Base-by-base conservation (phyloP, 1,284 basidiomycete species). In the Marasmius oreades region DNA sequence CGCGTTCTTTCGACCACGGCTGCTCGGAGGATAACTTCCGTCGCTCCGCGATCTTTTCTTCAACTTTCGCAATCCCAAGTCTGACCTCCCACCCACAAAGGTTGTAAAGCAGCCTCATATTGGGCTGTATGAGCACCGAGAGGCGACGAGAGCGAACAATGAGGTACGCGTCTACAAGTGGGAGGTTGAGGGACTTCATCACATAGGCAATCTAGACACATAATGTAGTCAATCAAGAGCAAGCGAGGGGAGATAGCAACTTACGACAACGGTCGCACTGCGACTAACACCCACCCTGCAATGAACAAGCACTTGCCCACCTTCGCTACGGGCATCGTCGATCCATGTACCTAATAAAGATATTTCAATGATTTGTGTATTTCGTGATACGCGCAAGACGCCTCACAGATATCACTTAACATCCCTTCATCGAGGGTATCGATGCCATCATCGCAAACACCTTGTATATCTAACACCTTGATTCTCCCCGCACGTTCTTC, bases 221-320 rank as follows among this genome's bases (percentile, higher is more conserved):
- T 20, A 47, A 14, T 28, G 14, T 51, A 24, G 73, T 71, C 63
- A 43, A n/a, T 42, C 34, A 39, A 24, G 48, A 10, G 44, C 44
- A 58, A 56, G 39, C 62, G 22, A 20, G 55, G 43, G 23, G 48
- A 14, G 37, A 12, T 51, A 61, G 56, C 58, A 16, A 80, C 84
- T 70, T 64, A 88, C 86, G 56, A 92, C 92, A 58, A 98, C 93
- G 39, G 93, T 96, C 18, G 95, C 95, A 66, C 91, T 94, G 56
- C 96, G 78, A 53, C 88, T 92, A 42, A 99, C 96, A 10, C 96
- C 96, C 16, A 98, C 95, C 16, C 95, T 84, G 72, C 96, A 98
- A 73, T 99, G 96, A 8, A 99, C 95, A 51, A 99, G 80, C 47
- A 96, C 90, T 67, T 90, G 90, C 5, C 95, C 95, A 5, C 95